These are phyloP conservation scores for Ophiostoma populinum DNA, from an alignment of 2,329 filamentous ascomycete species.

Conservation along the genomic window DNA sequence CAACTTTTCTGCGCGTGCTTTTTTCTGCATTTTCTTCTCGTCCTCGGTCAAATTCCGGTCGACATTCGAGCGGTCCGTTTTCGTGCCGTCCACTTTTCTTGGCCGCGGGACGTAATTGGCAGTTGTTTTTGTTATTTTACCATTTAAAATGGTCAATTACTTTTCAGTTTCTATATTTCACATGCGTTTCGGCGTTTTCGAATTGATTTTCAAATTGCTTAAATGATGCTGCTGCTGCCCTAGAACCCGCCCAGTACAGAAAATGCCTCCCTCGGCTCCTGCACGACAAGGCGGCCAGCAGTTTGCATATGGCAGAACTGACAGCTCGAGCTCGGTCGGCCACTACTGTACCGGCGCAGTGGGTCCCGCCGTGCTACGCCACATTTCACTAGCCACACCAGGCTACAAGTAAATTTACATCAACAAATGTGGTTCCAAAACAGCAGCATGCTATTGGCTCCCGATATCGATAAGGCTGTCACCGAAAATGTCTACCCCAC, in stretches of 20 bases:
- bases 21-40: background rate
- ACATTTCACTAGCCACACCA: background rate
- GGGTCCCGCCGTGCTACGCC: too few relatives aligned
- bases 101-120: background rate
- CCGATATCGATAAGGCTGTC: background rate
- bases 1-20: background rate
- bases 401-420: background rate
- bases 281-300: too few relatives aligned
- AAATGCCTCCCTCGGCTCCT: constrained; percentile 2
- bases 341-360: too few relatives aligned
- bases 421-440: background rate
- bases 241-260: background rate
- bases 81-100: constrained; percentile 2
- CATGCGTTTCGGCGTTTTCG: constrained; percentile 1
- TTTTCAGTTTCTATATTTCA: background rate
- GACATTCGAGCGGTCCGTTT: constrained; percentile 6
- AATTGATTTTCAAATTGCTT: too few relatives aligned
- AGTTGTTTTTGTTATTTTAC: background rate
- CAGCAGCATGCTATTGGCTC: background rate
- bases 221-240: background rate
- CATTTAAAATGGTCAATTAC: background rate
- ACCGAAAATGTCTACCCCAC: background rate
- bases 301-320: too few relatives aligned
- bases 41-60: constrained; percentile 6
- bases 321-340: background rate